Conservation (phyloP, 2,329 filamentous ascomycete species). For the Ceratocystis alfenasii region DNA sequence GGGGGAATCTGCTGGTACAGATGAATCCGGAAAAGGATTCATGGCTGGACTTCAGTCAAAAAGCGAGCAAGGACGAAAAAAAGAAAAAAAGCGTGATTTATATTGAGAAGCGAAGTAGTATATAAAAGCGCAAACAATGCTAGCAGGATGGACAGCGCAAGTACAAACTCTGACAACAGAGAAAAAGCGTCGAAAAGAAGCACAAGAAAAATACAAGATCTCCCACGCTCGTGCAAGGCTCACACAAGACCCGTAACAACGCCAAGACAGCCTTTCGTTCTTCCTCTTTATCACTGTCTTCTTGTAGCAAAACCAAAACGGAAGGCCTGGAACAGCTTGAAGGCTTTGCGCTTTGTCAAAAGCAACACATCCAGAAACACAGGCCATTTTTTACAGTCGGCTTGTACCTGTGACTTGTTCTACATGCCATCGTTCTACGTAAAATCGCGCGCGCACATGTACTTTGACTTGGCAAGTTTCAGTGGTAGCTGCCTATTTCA, state of each 20-base stretch:
- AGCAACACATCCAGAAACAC: no score
- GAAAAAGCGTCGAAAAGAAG: background rate
- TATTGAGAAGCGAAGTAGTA: background rate
- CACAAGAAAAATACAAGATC: background rate
- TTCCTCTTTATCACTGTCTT: background rate
- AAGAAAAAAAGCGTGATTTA: background rate
- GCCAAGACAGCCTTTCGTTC: background rate
- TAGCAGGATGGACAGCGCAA: background rate
- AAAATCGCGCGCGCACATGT: background rate
- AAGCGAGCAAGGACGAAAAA: background rate
- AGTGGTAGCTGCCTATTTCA: slow-evolving; percentile 1
- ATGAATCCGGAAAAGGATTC: slow-evolving; percentile 1
- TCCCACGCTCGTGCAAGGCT: background rate
- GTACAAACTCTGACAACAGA: no score
- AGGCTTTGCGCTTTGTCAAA: no score
- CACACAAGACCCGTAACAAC: background rate
- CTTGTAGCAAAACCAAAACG: background rate
- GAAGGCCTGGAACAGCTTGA: background rate
- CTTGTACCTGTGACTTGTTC: background rate
- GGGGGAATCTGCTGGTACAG: background rate
- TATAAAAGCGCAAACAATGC: background rate
- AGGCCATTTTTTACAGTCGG: no score
- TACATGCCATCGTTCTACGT: no score
- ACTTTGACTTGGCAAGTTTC: background rate
- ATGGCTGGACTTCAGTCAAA: background rate